These are phyloP conservation scores for Corymbia maculata DNA, from an alignment of 345 rosid genomes.

Conservation along the genomic window DNA sequence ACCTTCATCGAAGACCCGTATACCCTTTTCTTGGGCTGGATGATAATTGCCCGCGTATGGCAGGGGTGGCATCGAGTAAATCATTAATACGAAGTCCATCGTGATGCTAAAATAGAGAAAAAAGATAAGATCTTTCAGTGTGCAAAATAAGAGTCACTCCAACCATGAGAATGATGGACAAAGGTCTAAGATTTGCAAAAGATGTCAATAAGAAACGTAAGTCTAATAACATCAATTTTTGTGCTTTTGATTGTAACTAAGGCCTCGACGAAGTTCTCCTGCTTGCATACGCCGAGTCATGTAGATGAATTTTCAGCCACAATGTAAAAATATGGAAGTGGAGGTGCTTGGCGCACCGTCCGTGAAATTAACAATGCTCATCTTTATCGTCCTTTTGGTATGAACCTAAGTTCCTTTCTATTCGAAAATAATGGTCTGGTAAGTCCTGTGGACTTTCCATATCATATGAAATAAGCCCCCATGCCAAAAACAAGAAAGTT, in stretches of 20 bases:
- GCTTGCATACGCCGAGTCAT: background rate
- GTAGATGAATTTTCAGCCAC: background rate
- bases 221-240: background rate
- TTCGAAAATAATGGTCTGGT: background rate
- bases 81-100: background rate
- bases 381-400: background rate
- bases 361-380: background rate
- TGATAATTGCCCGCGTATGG: background rate
- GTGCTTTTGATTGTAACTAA: background rate
- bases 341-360: background rate
- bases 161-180: background rate
- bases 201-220: background rate
- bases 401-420: background rate
- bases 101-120: background rate
- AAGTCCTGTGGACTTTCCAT: background rate
- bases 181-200: background rate
- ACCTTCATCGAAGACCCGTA: background rate
- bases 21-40: background rate
- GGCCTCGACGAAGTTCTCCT: background rate
- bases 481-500: background rate
- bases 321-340: background rate
- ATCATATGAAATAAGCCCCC: background rate
- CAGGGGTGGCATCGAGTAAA: background rate
- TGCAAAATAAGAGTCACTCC: background rate
- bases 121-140: background rate